phyloP scores from a whole-genome alignment of 768 basidiomycete species.

The Suillus luteus region DNA sequence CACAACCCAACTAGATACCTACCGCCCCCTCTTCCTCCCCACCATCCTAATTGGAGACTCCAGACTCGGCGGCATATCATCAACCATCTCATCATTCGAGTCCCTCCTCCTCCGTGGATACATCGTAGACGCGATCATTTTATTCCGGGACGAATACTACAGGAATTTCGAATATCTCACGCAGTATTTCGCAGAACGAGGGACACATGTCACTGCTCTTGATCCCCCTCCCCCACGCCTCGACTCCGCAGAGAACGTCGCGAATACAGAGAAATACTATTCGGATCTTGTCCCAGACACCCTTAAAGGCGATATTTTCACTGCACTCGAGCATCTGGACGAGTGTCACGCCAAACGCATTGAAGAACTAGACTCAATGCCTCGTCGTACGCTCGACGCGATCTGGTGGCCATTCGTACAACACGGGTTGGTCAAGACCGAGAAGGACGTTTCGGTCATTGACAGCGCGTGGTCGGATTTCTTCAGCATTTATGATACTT shows the following conservation, averaged over 20 bases:
- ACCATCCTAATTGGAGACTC: constrained; percentile 87
- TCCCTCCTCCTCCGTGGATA: constrained; percentile 90
- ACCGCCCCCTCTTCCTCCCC: constrained; percentile 85
- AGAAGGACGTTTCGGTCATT: constrained; percentile 82
- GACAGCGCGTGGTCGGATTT: constrained; percentile 89
- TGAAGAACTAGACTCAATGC: constrained; percentile 76
- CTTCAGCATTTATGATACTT: constrained; percentile 68
- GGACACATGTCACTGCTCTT: constrained; percentile 54
- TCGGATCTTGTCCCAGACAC: constrained; percentile 42
- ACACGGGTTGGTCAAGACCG: constrained; percentile 68
- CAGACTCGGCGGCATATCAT: constrained; percentile 90
- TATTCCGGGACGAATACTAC: constrained; percentile 88
- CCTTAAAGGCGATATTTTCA: constrained; percentile 41
- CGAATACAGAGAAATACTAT: constrained; percentile 74
- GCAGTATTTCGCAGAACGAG: constrained; percentile 77
- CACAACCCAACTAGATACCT: constrained; percentile 81
- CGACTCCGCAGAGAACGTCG: constrained; percentile 46
- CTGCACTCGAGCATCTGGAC: constrained; percentile 61
- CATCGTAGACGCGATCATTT: constrained; percentile 77
- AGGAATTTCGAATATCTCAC: constrained; percentile 82
- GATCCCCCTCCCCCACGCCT: constrained; percentile 58
- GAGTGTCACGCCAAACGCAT: constrained; percentile 63
- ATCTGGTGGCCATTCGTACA: constrained; percentile 99
- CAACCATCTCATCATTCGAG: constrained; percentile 91
- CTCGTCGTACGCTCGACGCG: constrained; percentile 68